Percentiles rank a stretch among this genome's conserved stretches.
Conservation (phyloP, 371 early-diverging fungal genomes). For the Syncephalis plumigaleata region DNA sequence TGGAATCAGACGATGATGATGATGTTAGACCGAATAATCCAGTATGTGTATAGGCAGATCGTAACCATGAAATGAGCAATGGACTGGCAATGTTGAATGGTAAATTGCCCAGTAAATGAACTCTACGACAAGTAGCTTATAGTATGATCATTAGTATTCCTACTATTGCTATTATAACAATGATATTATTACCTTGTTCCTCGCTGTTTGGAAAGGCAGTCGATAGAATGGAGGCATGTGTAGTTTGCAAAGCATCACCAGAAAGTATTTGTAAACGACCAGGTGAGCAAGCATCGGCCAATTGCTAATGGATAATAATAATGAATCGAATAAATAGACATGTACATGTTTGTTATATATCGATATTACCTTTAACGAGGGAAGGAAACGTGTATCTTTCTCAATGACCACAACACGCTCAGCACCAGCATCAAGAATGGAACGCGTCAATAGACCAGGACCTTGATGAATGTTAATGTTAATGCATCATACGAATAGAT, state of each 20-base stretch:
- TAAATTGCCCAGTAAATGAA: conserved; percentile 58
- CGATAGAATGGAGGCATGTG: conserved; percentile 26
- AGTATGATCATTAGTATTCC: neutral
- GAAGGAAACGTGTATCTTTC: conserved; percentile 57
- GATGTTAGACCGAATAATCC: conserved; percentile 52
- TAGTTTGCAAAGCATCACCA: conserved; percentile 44
- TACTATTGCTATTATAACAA: neutral
- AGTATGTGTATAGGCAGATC: conserved; percentile 23
- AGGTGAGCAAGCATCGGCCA: conserved; percentile 25
- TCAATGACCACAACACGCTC: conserved; percentile 53
- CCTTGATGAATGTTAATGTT: conserved; percentile 21
- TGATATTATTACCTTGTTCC: neutral
- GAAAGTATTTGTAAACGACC: conserved; percentile 18
- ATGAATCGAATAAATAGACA: neutral
- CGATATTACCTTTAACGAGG: conserved; percentile 32
- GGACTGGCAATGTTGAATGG: conserved; percentile 67
- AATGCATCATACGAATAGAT: neutral
- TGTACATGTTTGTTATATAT: neutral
- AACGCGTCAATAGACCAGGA: conserved; percentile 62
- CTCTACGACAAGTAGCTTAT: conserved; percentile 1
- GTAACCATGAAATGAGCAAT: conserved; percentile 54
- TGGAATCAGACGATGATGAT: no score
- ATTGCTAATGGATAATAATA: conserved; percentile 34
- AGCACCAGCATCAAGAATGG: conserved; percentile 50
- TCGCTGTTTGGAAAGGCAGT: neutral